phyloP scores from a whole-genome alignment of 257 asterid genomes.

The Solanum gandarillasii region DNA sequence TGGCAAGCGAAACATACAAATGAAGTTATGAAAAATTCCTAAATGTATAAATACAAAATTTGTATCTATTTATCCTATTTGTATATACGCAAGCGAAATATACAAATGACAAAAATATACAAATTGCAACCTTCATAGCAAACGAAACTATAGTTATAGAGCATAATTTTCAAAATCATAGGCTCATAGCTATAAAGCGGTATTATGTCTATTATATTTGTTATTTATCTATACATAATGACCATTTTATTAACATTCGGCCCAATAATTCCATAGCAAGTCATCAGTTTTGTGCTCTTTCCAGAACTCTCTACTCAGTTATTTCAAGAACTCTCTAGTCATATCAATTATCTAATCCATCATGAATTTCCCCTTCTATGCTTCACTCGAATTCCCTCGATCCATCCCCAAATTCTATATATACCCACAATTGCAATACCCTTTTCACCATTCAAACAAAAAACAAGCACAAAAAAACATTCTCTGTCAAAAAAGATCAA shows the following conservation, averaged over 20 bases:
- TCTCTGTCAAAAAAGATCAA: not conserved
- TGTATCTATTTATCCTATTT: no score
- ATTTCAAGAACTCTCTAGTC: not conserved
- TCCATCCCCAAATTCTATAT: not conserved
- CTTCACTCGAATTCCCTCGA: not conserved
- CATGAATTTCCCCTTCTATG: not conserved
- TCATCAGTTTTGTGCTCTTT: not conserved
- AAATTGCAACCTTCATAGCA: no score
- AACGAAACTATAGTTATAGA: no score
- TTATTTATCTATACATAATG: no score
- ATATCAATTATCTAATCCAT: not conserved
- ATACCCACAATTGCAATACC: not conserved
- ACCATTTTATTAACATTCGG: not conserved
- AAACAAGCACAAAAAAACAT: not conserved
- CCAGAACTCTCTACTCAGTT: not conserved
- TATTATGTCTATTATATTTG: no score
- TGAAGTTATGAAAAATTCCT: no score
- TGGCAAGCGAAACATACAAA: no score
- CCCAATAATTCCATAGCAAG: not conserved
- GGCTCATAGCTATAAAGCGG: no score
- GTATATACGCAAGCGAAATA: no score
- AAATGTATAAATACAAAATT: no score
- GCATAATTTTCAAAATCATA: no score
- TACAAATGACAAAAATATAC: no score
- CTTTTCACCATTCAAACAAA: not conserved